Base-by-base conservation (phyloP, 495 filamentous ascomycete genomes). In the Copromyces sp. region DNA sequence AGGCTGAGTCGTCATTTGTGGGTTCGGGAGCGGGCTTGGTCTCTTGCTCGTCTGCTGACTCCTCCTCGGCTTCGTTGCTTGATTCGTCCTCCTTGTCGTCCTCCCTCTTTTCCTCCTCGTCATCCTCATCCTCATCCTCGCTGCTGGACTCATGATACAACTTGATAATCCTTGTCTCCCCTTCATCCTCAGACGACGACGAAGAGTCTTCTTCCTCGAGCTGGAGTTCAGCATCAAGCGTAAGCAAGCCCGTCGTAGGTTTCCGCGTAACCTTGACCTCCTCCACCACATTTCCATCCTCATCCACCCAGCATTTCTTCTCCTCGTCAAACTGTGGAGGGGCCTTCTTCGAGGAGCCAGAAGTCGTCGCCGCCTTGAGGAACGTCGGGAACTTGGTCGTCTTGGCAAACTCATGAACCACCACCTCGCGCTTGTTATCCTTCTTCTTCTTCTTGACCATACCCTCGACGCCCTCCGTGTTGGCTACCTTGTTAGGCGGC, bases 221-320 rank as follows among this genome's bases (percentile, higher is more conserved):
- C 53, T 29, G 53, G 14, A 12, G 53, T 11, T 61, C 41, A 44
- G 39, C 61, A 3, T 44, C 24, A 17, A 35, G 41, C 53, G 14
- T 35, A 6, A 71, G 38, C 20, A 35, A 6, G 2, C 69, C 37
- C 2, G 32, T 72, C 2, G 9, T 32, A 5, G 53, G 69, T 24
- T 65, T 32, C 38, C 41, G 70, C 76, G 75, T 83, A 44, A 77
- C 77, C 47, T 80, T 83, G 20, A 82, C 80, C 5, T 78, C 75
- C 69, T 97, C 91, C 11, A 95, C 89, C 29, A 97, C 77, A 70
- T 90, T 89, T 3, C 94, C 95, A 20, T 89, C 83, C 75, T 89
- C 87, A 77, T 97, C 92, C 4, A 97, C 85, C 95, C 95, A 98
- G 0, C 95, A 95, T 75, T 92, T 92, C 17, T 90, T 93, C 39